phyloP scores from a whole-genome alignment of 768 basidiomycete genomes.

The Tylopilus plumbeoviolaceoides region DNA sequence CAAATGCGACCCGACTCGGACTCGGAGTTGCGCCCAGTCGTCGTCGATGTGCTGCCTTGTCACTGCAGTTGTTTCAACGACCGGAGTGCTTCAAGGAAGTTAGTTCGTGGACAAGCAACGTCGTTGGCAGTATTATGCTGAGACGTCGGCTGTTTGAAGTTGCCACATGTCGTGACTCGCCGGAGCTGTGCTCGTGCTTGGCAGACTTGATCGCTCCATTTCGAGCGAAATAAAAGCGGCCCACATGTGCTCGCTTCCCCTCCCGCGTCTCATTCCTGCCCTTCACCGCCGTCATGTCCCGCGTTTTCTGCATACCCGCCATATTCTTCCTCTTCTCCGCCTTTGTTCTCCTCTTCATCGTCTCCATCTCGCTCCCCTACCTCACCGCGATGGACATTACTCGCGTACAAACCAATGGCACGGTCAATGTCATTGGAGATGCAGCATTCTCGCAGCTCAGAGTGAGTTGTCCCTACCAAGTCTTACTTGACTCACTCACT shows the following conservation, averaged over 20 bases:
- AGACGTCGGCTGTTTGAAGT: no score
- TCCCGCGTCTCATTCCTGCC: conserved; percentile 3
- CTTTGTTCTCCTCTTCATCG: conserved; percentile 61
- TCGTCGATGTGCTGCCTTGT: no score
- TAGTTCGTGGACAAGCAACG: no score
- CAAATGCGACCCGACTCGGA: no score
- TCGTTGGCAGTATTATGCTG: no score
- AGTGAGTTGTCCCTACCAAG: conserved; percentile 38
- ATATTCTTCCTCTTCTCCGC: conserved; percentile 54
- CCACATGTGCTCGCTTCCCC: conserved; percentile 1
- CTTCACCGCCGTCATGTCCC: conserved; percentile 31
- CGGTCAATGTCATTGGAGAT: conserved; percentile 22
- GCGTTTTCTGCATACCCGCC: conserved; percentile 60
- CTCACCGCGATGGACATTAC: conserved; percentile 64
- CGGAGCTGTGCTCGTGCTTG: not conserved
- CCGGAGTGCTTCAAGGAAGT: no score
- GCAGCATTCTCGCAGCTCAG: conserved; percentile 43
- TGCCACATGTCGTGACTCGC: not conserved
- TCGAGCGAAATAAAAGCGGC: conserved; percentile 14
- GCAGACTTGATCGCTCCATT: conserved; percentile 3
- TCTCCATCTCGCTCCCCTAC: conserved; percentile 68
- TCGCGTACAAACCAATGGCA: conserved; percentile 46
- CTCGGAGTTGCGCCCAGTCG: no score
- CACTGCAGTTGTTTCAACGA: no score
- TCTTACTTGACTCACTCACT: not conserved